Evolutionary conservation across 306 rosid genomes (phyloP), one percentile per base, ranked within the genome.

Genomic region (Lathyrus oleraceus): DNA sequence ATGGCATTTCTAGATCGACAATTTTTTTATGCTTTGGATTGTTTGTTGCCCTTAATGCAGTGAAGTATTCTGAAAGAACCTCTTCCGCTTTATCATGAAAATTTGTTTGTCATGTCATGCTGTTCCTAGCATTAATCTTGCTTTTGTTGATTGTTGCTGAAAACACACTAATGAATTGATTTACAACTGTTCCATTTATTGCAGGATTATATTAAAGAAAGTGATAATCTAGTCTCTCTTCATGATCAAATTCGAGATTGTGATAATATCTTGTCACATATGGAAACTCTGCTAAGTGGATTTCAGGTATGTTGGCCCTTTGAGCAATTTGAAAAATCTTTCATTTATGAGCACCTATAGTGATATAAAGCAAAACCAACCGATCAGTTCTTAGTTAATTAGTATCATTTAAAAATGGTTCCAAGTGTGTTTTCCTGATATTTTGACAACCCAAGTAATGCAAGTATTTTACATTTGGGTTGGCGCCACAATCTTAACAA

Each of bases 171-270:
- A 49, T 73, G 44, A 42, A 42, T 23, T 35, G 36, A 3, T 16
- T 57, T 36, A 69, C 44, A 32, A 70, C 27, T 61, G 21, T 44
- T 59, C 75, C 40, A 19, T 60, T 81, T 25, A 15, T 67, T 75
- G 82, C 95, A 94, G 98, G 97, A 90, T 74, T 94, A 94, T 65
- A 90, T 94, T 15, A 84, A 85, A 65, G 97, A 94, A 81, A 94
- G 99, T 52, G 99, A 94, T 85, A 87, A 94, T 80, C 84, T 94
- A 75, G 97, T 94, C 54, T 94, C 97, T 36, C 97, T 94, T 75
- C 99, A 91, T 61, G 96, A 94, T 79, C 97, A 94, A 82, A 94
- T 94, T 84, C 92, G 82, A 72, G 99, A 94, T 71, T 94, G 99
- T 52, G 99, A 94, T 72, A 83, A 86, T 81, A 91, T 94, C 76